A percentile compares a stretch with the other conserved stretches of the same genome.
Conservation (phyloP, 2,329 filamentous ascomycete genomes). For the Penicillium fuscoglaucum region DNA sequence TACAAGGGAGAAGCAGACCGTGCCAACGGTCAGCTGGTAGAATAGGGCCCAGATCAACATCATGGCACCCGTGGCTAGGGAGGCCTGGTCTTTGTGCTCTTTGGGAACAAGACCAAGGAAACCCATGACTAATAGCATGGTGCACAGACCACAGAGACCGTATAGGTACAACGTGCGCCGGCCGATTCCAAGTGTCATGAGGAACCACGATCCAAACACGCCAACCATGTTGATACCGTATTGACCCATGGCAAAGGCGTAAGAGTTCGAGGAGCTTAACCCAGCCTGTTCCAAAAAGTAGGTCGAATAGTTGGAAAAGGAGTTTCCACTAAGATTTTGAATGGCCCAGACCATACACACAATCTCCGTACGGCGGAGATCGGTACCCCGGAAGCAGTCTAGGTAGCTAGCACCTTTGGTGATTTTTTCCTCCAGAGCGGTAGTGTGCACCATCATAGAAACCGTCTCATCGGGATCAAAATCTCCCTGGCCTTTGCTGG, state of each 20-base stretch:
- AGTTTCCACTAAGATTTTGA: slow-evolving; percentile 64
- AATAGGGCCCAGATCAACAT: slow-evolving; percentile 80
- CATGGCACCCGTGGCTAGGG: slow-evolving; percentile 78
- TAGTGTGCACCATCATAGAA: slow-evolving; percentile 91
- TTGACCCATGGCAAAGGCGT: slow-evolving; percentile 59
- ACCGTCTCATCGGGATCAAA: slow-evolving; percentile 83
- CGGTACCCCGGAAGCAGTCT: slow-evolving; percentile 80
- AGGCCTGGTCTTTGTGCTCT: slow-evolving; percentile 58
- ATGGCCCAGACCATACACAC: slow-evolving; percentile 65
- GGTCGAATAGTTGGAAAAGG: slow-evolving; percentile 64
- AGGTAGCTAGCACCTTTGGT: slow-evolving; percentile 71
- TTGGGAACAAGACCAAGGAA: slow-evolving; percentile 75
- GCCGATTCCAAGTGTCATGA: slow-evolving; percentile 74
- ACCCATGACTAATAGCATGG: slow-evolving; percentile 79
- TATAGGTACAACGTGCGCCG: slow-evolving; percentile 74
- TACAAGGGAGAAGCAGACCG: slow-evolving; percentile 86
- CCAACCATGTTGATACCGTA: slow-evolving; percentile 73
- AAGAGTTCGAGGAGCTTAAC: slow-evolving; percentile 51
- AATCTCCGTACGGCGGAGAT: slow-evolving; percentile 76
- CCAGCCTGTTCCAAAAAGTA: slow-evolving; percentile 61
- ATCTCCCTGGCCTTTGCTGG: slow-evolving; percentile 52
- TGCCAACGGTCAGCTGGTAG: slow-evolving; percentile 85
- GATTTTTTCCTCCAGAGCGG: slow-evolving; percentile 73
- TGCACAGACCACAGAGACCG: slow-evolving; percentile 70
- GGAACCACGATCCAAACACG: slow-evolving; percentile 76